phyloP scores from a whole-genome alignment of 441 rosid genomes.

The Populus hybrid region DNA sequence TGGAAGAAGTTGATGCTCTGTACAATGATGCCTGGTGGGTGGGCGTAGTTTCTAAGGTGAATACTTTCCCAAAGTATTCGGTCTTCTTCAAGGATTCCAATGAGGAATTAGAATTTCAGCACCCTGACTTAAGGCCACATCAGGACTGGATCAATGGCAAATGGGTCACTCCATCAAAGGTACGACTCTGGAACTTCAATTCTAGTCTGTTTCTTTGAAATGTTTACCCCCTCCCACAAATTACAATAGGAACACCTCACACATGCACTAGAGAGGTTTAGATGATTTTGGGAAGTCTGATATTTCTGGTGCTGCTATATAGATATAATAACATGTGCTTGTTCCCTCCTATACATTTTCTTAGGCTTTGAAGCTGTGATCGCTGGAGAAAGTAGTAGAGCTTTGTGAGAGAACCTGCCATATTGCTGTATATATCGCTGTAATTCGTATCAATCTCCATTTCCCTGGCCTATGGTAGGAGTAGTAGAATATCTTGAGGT shows the following conservation, averaged over 20 bases:
- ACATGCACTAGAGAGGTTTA: background rate
- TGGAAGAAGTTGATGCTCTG: constrained; percentile 75
- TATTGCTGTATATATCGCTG: background rate
- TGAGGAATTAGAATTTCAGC: constrained; percentile 51
- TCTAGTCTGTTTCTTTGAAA: too few species aligned
- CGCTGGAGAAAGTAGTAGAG: constrained; percentile 10
- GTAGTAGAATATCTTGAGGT: constrained; percentile 3
- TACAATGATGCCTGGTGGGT: constrained; percentile 95
- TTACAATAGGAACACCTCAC: background rate
- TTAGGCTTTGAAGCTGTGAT: constrained; percentile 23
- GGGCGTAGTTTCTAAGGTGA: constrained; percentile 56
- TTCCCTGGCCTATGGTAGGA: background rate
- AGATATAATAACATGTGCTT: background rate
- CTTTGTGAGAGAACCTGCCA: background rate
- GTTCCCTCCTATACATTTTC: background rate
- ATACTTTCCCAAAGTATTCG: constrained; percentile 37
- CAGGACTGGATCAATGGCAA: constrained; percentile 73
- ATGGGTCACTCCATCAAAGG: constrained; percentile 56
- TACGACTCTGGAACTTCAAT: constrained; percentile 21
- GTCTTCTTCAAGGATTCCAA: constrained; percentile 48
- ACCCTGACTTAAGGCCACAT: constrained; percentile 61
- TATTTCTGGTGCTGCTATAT: background rate
- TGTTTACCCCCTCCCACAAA: background rate
- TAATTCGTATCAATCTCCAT: background rate
- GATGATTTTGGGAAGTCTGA: background rate